These are phyloP conservation scores for Gaeumannomyces tritici DNA, from an alignment of 2,329 filamentous ascomycete genomes.

Conservation along the genomic window DNA sequence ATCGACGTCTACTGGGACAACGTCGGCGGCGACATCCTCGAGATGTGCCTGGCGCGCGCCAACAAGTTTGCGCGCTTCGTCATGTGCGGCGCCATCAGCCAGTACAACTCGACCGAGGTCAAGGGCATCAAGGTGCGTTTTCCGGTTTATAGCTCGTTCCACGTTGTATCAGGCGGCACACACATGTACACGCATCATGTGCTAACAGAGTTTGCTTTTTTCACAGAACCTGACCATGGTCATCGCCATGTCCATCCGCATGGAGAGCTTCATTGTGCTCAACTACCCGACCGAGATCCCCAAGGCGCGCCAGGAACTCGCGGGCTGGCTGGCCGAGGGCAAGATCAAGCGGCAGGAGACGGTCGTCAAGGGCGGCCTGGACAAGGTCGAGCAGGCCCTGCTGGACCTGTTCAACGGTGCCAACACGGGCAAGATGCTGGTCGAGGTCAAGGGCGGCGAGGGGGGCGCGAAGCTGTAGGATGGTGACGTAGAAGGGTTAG, in stretches of 20 bases:
- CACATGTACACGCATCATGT: too few relatives aligned
- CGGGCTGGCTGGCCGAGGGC: conserved; percentile 60
- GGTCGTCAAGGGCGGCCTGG: conserved; percentile 59
- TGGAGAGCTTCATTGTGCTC: conserved; percentile 65
- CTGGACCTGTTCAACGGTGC: conserved; percentile 55
- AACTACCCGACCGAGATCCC: conserved; percentile 52
- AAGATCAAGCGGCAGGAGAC: conserved; percentile 65
- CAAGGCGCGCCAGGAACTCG: conserved; percentile 49
- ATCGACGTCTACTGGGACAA: conserved; percentile 71
- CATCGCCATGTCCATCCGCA: conserved; percentile 34
- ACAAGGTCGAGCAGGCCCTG: conserved; percentile 52
- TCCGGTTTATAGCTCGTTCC: too few relatives aligned
- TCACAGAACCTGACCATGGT: conserved; percentile 18
- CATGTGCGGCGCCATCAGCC: conserved; percentile 62
- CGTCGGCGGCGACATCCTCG: conserved; percentile 61
- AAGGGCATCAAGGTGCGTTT: conserved; percentile 41
- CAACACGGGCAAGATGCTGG: conserved; percentile 37
- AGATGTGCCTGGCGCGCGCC: conserved; percentile 54
- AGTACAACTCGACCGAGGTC: conserved; percentile 64
- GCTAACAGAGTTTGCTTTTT: too few relatives aligned
- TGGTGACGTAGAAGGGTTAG: too few relatives aligned
- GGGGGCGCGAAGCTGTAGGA: conserved; percentile 10
- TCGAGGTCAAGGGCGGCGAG: conserved; percentile 14
- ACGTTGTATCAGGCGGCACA: too few relatives aligned
- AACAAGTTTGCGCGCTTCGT: conserved; percentile 55